Base-by-base conservation (phyloP, 2,329 filamentous ascomycete species). In the Furcasterigmium sp. region DNA sequence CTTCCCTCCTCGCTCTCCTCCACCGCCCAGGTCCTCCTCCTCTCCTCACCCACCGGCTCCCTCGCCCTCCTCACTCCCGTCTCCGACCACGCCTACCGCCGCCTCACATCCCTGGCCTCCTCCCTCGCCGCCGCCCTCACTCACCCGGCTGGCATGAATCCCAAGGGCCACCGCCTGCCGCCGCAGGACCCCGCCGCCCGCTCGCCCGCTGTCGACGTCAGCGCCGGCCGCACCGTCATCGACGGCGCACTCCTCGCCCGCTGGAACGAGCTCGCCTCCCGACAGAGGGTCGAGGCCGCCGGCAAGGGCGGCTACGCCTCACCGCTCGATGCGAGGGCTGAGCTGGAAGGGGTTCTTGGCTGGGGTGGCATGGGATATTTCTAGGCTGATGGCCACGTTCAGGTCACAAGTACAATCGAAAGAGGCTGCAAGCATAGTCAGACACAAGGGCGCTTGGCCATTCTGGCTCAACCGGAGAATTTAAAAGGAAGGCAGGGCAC, bases 131-230 rank as follows among this genome's bases (percentile, higher is more conserved):
- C 82, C 26, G 82, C 84, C 0, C 76, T 96, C 8, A 82, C 87
- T 35, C 83, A 90, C 49, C 69, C 85, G 5, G 87, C 83, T 8
- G 89, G 87, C 0, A 72, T 96, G 39, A 97, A 97, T 63, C 85
- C 89, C 3, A 82, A 86, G 43, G 87, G 83, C 0, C 87, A 91
- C 65, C 77, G 93, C 13, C 70, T 70, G 10, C 48, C 47, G 38
- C 78, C 55, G 60, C 74, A 52, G 9, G 61, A 64, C 51, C 73
- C 60, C 60, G 73, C 58, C 60, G 76, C 61, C 56, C 68, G 47
- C 46, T 63, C 57, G 6, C 67, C 77, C 0, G 77, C 72, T 13
- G 76, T 82, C 1, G 79, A 82, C 40, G 73, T 72, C 44, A 77
- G 67, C 51, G 77, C 74, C 1, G 78, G 78, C 1, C 70, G 86